Evolutionary conservation across 176 grass and related monocot genomes (phyloP).

Genomic region (Zea luxurians): DNA sequence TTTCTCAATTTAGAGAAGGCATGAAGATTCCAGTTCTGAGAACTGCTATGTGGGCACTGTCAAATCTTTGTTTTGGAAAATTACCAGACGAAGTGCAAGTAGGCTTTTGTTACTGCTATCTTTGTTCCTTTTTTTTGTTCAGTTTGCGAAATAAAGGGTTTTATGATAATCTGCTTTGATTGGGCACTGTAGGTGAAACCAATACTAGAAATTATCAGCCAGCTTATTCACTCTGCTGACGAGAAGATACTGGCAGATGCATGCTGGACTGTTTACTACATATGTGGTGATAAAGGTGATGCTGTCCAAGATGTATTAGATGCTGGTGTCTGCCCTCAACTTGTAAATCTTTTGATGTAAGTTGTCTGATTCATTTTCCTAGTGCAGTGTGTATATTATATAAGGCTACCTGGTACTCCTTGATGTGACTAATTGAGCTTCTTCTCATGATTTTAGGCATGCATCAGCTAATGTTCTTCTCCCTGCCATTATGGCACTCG

Average conservation of each 20-base stretch:
- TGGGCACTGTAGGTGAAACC: slow-evolving; percentile 62
- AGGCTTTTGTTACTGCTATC: not conserved
- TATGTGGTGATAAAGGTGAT: slow-evolving; percentile 47
- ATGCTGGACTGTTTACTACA: slow-evolving; percentile 60
- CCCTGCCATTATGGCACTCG: slow-evolving; percentile 53
- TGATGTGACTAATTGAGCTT: not conserved
- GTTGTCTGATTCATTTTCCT: slow-evolving; percentile 34
- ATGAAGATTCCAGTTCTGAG: slow-evolving; percentile 78
- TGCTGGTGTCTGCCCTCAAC: slow-evolving; percentile 50
- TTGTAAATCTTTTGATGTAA: slow-evolving; percentile 81
- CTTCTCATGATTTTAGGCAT: slow-evolving; percentile 50
- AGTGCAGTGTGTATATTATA: not conserved
- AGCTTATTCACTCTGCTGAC: slow-evolving; percentile 75
- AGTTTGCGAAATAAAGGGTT: slow-evolving; percentile 1
- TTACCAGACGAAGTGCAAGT: slow-evolving; percentile 65
- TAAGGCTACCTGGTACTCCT: not conserved
- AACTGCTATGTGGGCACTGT: slow-evolving; percentile 74
- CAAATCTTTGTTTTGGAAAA: slow-evolving; percentile 77
- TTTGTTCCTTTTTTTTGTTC: not conserved
- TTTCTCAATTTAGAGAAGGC: slow-evolving; percentile 65
- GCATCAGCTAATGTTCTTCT: slow-evolving; percentile 58
- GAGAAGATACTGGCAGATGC: slow-evolving; percentile 78
- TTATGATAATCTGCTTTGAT: slow-evolving; percentile 30
- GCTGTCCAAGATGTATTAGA: slow-evolving; percentile 57
- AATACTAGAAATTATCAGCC: slow-evolving; percentile 60